Conservation (phyloP, 1,284 basidiomycete species). For the Trichosporon faecale region DNA sequence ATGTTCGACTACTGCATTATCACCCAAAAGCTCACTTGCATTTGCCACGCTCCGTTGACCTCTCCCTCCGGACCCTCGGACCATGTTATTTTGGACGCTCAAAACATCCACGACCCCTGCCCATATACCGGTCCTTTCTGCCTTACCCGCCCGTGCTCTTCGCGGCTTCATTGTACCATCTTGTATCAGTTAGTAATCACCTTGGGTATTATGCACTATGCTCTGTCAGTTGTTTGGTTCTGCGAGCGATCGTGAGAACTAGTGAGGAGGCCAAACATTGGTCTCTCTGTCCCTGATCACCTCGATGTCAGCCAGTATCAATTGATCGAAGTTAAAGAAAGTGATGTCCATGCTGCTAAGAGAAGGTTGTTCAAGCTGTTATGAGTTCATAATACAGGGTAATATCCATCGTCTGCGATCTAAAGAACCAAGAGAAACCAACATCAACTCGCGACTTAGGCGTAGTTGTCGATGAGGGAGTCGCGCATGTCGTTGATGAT, state of each 20-base stretch:
- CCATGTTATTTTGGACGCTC: not conserved
- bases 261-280: not conserved
- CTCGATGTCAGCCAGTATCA: not conserved
- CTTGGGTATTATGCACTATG: not conserved
- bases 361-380: not conserved
- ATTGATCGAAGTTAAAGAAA: no score
- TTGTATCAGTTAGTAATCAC: slow-evolving; percentile 3
- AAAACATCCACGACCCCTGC: not conserved
- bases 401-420: slow-evolving; percentile 10
- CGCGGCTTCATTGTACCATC: slow-evolving; percentile 1
- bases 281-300: not conserved
- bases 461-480: slow-evolving; percentile 89
- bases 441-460: slow-evolving; percentile 53
- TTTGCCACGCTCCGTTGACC: not conserved
- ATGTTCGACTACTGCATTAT: not conserved
- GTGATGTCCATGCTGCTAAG: no score
- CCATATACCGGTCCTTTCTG: not conserved
- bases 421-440: not conserved
- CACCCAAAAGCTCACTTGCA: not conserved
- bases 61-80: no score
- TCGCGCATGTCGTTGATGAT: slow-evolving; percentile 94
- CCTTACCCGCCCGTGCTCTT: not conserved
- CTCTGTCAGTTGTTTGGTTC: not conserved
- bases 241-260: not conserved
- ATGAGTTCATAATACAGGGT: slow-evolving; percentile 11